Evolutionary conservation across 768 basidiomycete genomes (phyloP), one percentile per base, ranked within the genome.

Genomic region (Suillus fuscotomentosus): DNA sequence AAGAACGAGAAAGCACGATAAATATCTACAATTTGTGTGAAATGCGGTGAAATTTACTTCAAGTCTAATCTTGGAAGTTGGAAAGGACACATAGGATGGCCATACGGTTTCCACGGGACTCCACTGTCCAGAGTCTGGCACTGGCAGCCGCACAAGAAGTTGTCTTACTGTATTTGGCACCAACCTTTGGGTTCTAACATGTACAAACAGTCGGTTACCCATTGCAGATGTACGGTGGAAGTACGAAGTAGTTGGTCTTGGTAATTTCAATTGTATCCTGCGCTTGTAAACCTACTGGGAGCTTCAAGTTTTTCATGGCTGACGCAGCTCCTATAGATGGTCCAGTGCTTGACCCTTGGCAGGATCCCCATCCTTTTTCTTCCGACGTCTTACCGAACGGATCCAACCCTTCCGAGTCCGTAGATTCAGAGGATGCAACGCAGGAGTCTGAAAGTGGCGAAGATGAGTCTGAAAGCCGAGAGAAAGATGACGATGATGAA

Each of bases 391-490:
- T 17, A 8, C 38, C 56, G 22, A 57, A 39, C 15, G 56, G 38
- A 17, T 27, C 15, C 56, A 41, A 54, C 31, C 53, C 22, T 41
- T 57, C 38, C 22, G 38, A 38, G 36, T 38, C 36, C 1, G 64
- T 54, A 24, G 68, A 66, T 6, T 63, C 61, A 10, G 67, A 66
- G 8, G 63, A 54, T 31, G 63, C 20, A n/a, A 59, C 60, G 24
- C 65, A 64, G 0, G 62, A 50, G n/a, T 38, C 27, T 45, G 42
- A 43, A 36, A 68, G 60, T 10, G 36, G 36, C 36, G 36, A 38
- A 38, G 36, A 38, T n/a, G 61, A 48, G 22, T 31, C 24, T 43
- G 43, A 45, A 34, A 69, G 60, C 22, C 47, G 59, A 39, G 56
- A 63, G 27, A 60, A 61, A 3, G 47, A 43, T 31, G 38, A 57